Conservation (phyloP, 805 yeast genomes). For the Wickerhamiella alocasiicola region DNA sequence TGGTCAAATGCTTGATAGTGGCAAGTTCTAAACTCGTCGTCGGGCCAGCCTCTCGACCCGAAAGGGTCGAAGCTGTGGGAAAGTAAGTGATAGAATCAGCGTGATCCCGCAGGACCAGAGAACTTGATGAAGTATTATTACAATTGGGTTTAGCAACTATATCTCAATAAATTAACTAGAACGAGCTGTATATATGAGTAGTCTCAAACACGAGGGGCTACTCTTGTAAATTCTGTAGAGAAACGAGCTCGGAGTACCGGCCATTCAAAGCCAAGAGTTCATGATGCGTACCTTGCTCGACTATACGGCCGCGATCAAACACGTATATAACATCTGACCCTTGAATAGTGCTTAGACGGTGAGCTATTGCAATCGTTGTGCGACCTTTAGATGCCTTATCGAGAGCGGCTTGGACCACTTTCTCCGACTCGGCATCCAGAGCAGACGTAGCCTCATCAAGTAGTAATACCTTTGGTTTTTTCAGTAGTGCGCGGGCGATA, state of each 20-base stretch:
- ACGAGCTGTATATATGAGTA: no score
- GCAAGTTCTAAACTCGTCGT: no score
- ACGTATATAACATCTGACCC: constrained; percentile 43
- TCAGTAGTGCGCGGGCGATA: constrained; percentile 49
- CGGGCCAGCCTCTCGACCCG: no score
- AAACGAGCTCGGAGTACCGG: constrained; percentile 21
- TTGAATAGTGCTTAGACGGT: constrained; percentile 49
- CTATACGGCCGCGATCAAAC: constrained; percentile 41
- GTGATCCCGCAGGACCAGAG: no score
- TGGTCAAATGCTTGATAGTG: no score
- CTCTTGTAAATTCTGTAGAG: no score
- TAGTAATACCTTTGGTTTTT: constrained; percentile 41
- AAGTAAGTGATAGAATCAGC: no score
- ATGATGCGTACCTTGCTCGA: constrained; percentile 39
- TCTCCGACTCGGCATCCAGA: constrained; percentile 48
- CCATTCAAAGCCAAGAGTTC: constrained; percentile 28
- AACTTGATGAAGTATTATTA: no score
- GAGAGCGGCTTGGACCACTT: constrained; percentile 52
- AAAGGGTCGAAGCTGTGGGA: no score
- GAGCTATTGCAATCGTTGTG: constrained; percentile 66
- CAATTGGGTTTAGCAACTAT: no score
- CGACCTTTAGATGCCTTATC: constrained; percentile 46
- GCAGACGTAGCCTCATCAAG: constrained; percentile 51
- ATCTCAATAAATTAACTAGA: no score
- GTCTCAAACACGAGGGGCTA: no score